A percentile compares a stretch with the other conserved stretches of the same genome.
These are phyloP conservation scores for Candida boidinii DNA, from an alignment of 805 yeast species.

Conservation along the genomic window DNA sequence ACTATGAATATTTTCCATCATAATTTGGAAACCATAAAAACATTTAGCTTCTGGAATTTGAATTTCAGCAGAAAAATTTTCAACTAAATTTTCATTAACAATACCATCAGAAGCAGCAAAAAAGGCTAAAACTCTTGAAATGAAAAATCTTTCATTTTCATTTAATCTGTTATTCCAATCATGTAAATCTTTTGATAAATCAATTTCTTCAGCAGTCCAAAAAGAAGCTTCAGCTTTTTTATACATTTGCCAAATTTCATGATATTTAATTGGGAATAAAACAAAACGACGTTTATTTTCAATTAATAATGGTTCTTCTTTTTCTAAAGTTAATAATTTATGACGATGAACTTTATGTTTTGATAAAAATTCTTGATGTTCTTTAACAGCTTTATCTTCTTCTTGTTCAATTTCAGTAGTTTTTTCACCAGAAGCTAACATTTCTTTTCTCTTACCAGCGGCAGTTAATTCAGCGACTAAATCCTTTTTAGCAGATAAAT, in stretches of 20 bases:
- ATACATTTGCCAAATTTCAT: slow-evolving; percentile 98
- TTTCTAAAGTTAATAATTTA: slow-evolving; percentile 63
- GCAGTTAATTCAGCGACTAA: slow-evolving; percentile 31
- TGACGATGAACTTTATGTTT: slow-evolving; percentile 68
- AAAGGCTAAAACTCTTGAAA: slow-evolving; percentile 91
- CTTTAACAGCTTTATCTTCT: slow-evolving; percentile 17
- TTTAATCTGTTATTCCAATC: slow-evolving; percentile 91
- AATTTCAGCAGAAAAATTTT: slow-evolving; percentile 95
- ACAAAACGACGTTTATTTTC: slow-evolving; percentile 89
- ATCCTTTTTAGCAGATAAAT: slow-evolving; percentile 34
- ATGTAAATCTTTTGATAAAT: slow-evolving; percentile 78
- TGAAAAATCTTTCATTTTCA: slow-evolving; percentile 87
- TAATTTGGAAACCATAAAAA: slow-evolving; percentile 98
- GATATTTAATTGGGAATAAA: slow-evolving; percentile 91
- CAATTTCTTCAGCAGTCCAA: slow-evolving; percentile 99
- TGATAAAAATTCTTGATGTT: slow-evolving; percentile 48
- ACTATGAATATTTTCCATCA: slow-evolving; percentile 99
- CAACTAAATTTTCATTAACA: slow-evolving; percentile 95
- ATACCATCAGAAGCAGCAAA: slow-evolving; percentile 99
- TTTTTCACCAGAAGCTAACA: slow-evolving; percentile 18
- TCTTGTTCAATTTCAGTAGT: slow-evolving; percentile 9
- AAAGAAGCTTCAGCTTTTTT: slow-evolving; percentile 98
- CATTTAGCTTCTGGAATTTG: slow-evolving; percentile 97
- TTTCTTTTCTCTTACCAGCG: slow-evolving; percentile 31
- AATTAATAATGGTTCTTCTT: slow-evolving; percentile 77